Evolutionary conservation across 345 rosid genomes (phyloP), one percentile per base, ranked within the genome.

Genomic region (Sisymbrium altissimum): DNA sequence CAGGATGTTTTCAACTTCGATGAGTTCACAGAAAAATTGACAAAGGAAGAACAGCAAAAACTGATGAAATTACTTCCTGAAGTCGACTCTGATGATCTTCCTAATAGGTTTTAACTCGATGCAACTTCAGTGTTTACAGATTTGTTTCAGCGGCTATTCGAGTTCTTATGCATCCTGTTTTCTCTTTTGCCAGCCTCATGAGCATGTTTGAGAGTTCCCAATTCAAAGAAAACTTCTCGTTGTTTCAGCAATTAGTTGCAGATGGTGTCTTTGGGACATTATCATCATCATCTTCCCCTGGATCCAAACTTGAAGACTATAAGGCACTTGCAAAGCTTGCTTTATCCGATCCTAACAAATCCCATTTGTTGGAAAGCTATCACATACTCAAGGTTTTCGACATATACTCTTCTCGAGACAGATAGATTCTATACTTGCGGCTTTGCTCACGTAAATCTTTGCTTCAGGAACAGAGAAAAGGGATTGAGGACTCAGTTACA

Each of bases 1-100:
- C 80, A 95, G 99, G 89, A 82, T 73, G 72, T 95, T 78, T 70
- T 88, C 77, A 95, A 88, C 84, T 85, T 88, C 71, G 89, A 92
- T 81, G 91, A 82, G 82, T 92, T 95, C 71, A 64, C 72, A 21
- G 84, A 78, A 70, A 78, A 74, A 57, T 83, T 92, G 75, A 87
- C 94, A 45, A 64, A 69, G 45, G 97, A 87, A 72, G 99, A 95
- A 78, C 98, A 90, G 84, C 83, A 71, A 56, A 88, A 83, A 48
- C 83, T 95, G 57, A 80, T 87, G 77, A 88, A 84, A 78, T 84
- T 85, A 68, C 85, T 95, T 60, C 88, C 97, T 78, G 82, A 81
- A 33, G 72, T 81, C 30, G 99, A 95, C 73, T 69, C 82, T 68
- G 73, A 72, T 66, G 76, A 77, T 69, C 81, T 75, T 75, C 89